A percentile compares a stretch with the other conserved stretches of the same genome.
phyloP scores from a whole-genome alignment of 352 stramenopile genomes.

The Hyaloperonospora arabidopsidis region DNA sequence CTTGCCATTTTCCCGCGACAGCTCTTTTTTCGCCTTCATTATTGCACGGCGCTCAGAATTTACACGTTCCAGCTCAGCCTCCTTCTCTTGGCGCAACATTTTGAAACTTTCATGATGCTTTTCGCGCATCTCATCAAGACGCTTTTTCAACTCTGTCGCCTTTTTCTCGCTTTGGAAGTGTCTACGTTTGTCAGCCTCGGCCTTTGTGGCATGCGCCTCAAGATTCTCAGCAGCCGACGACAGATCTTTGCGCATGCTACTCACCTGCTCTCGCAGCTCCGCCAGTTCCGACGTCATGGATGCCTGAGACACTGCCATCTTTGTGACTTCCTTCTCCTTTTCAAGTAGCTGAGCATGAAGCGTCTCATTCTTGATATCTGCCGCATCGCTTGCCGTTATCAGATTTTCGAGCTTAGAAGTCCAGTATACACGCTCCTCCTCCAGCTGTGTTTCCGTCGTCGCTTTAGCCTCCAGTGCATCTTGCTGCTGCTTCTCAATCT shows the following conservation, averaged over 20 bases:
- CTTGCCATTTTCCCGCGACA: conserved; percentile 25
- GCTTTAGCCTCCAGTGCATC: conserved; percentile 15
- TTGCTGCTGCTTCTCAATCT: conserved; percentile 29
- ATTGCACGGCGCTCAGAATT: conserved; percentile 31
- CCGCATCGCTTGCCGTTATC: conserved; percentile 47
- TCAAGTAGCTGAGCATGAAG: conserved; percentile 37
- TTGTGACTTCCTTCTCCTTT: conserved; percentile 65
- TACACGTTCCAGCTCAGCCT: conserved; percentile 43
- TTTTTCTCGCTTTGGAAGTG: conserved; percentile 50
- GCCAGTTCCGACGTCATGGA: conserved; percentile 55
- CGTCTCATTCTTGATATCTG: conserved; percentile 32
- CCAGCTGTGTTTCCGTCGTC: conserved; percentile 32
- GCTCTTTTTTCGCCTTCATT: conserved; percentile 23
- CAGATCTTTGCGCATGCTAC: conserved; percentile 55
- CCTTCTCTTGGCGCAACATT: conserved; percentile 54
- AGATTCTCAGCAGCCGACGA: conserved; percentile 57
- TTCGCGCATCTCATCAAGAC: conserved; percentile 48
- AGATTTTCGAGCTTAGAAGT: conserved; percentile 59
- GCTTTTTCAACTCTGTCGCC: conserved; percentile 34
- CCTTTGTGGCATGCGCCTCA: conserved; percentile 53
- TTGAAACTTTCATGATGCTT: conserved; percentile 55
- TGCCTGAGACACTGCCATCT: conserved; percentile 52
- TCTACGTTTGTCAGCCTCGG: conserved; percentile 45
- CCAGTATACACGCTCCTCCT: conserved; percentile 64
- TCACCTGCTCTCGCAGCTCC: conserved; percentile 52